Conservation (phyloP, 805 yeast species). For the Spathaspora passalidarum region DNA sequence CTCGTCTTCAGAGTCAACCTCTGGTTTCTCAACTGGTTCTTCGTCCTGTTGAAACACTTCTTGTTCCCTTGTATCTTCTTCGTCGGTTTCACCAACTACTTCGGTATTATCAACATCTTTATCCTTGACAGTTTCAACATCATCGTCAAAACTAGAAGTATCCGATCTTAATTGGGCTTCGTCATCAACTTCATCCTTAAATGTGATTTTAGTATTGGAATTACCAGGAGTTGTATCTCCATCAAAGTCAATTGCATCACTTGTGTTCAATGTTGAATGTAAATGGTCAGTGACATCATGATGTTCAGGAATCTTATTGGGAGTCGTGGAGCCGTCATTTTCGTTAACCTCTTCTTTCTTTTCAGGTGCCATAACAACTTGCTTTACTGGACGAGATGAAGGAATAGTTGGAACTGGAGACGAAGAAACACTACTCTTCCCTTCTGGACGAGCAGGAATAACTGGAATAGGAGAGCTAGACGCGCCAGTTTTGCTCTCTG, state of each 20-base stretch:
- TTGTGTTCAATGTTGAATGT: constrained; percentile 1
- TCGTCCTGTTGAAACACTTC: not conserved
- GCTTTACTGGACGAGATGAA: not conserved
- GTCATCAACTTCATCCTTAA: constrained; percentile 23
- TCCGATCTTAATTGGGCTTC: constrained; percentile 15
- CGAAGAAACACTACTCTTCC: not conserved
- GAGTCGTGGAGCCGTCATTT: not conserved
- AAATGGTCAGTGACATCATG: not conserved
- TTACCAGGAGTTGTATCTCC: constrained; percentile 35
- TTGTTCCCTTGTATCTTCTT: too few species aligned
- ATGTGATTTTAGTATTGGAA: constrained; percentile 24
- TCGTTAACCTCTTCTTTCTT: not conserved
- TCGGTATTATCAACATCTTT: constrained; percentile 12
- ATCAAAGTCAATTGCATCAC: constrained; percentile 13
- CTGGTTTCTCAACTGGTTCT: not conserved
- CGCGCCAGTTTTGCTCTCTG: constrained; percentile 1
- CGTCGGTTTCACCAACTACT: not conserved
- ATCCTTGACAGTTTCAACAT: constrained; percentile 28
- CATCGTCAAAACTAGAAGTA: constrained; percentile 27
- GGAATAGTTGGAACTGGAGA: constrained; percentile 1
- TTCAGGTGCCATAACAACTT: not conserved
- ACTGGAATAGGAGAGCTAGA: constrained; percentile 1
- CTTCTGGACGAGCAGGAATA: constrained; percentile 3
- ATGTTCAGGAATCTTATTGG: not conserved
- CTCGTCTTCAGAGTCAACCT: constrained; percentile 4